Evolutionary conservation across 2,329 filamentous ascomycete genomes (phyloP), one percentile per base, ranked within the genome.

Genomic region (Diaporthe destruens): DNA sequence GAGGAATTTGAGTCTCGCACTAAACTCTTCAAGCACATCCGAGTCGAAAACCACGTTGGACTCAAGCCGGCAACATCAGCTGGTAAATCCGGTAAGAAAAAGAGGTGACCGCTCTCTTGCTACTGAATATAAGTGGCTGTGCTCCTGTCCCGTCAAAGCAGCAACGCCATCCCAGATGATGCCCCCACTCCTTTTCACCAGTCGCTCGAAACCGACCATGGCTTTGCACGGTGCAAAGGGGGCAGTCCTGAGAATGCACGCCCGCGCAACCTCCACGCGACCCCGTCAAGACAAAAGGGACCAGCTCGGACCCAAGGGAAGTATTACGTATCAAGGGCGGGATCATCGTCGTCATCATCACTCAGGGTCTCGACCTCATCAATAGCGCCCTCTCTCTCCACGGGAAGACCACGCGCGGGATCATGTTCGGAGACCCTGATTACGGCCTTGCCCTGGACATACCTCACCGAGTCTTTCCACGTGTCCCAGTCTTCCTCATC

Each of bases 301-400:
- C 12, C 54, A 69, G 51, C 32, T 20, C 25, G 16, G 54, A 18
- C 18, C 18, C 29, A 34, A 61, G 25, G 20, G 51, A 47, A 61
- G 34, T 51, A 63, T 75, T 71, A 76, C 12, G 47, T 67, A 42
- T 74, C 70, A 44, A 75, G 69, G 23, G 75, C 71, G 76, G 81
- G 81, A 47, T 82, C 69, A 34, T 72, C 82, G 57, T 84, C 84
- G 34, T 55, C 59, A 51, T 91, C 90, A 77, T 96, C 94, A 79
- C 97, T 96, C 79, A 98, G 87, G 3, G 90, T 92, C 80, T 98
- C 94, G 4, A 99, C 96, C 78, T 98, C 95, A 76, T 98, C 94
- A 70, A 98, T 90, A 0, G 94, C 94, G 47, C 89, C 91, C 44
- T 90, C 89, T 70, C 94, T 86, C 76, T 93, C 94, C 34, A 81